Percentiles rank a stretch among this genome's conserved stretches.
phyloP scores from a whole-genome alignment of 257 asterid species.

The Thymus mandschuricus region DNA sequence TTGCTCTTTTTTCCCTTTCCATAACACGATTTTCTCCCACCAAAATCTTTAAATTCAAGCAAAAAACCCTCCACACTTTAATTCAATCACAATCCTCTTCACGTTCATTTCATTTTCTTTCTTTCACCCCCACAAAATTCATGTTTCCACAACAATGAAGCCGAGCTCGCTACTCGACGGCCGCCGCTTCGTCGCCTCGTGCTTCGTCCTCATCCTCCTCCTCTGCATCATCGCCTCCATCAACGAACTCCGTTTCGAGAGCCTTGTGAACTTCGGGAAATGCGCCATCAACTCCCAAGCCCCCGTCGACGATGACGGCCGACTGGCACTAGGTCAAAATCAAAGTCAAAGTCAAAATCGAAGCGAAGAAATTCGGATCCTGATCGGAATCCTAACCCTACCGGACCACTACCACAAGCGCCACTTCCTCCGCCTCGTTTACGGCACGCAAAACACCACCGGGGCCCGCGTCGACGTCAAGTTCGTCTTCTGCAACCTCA shows the following conservation, averaged over 20 bases:
- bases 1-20: conserved; percentile 35
- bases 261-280: conserved; percentile 49
- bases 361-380: conserved; percentile 51
- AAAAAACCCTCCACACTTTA: conserved; percentile 32
- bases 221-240: conserved; percentile 72
- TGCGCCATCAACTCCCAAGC: conserved; percentile 40
- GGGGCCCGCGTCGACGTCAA: conserved; percentile 73
- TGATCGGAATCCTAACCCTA: conserved; percentile 77
- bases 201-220: conserved; percentile 62
- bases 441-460: conserved; percentile 65
- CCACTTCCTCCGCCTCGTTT: conserved; percentile 86
- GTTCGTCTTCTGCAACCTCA: conserved; percentile 89
- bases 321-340: too few species aligned
- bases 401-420: conserved; percentile 89
- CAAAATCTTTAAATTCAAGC: conserved; percentile 50
- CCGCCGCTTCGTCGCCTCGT: conserved; percentile 54
- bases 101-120: conserved; percentile 17
- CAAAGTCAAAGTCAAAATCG: neutral
- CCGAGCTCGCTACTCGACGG: conserved; percentile 39
- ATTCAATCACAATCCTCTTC: conserved; percentile 19
- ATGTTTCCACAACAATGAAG: conserved; percentile 44
- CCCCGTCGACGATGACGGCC: neutral
- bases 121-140: conserved; percentile 24
- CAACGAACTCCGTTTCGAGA: conserved; percentile 63
- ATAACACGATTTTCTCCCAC: conserved; percentile 52